phyloP scores from a whole-genome alignment of 1,284 basidiomycete genomes.

The Malassezia dermatis region DNA sequence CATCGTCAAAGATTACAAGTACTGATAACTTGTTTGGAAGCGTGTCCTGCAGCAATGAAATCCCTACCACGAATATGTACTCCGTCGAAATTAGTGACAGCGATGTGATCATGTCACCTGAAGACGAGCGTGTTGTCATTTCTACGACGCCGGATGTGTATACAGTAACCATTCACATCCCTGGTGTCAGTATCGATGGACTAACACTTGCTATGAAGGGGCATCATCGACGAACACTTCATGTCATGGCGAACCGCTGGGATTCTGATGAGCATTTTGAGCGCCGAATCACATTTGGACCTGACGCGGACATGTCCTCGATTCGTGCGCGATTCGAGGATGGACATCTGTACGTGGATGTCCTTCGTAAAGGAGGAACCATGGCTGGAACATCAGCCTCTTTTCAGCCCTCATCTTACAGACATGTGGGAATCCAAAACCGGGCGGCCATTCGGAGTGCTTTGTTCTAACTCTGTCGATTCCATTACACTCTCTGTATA shows the following conservation, averaged over 20 bases:
- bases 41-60: not conserved
- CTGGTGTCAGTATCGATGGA: slow-evolving; percentile 35
- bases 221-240: slow-evolving; percentile 33
- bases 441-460: not conserved
- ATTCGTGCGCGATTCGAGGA: slow-evolving; percentile 16
- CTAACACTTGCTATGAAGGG: slow-evolving; percentile 41
- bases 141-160: slow-evolving; percentile 15
- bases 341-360: slow-evolving; percentile 3
- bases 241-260: slow-evolving; percentile 41
- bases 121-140: not conserved
- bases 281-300: slow-evolving; percentile 31
- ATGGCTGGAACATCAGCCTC: not conserved
- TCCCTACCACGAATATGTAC: not conserved
- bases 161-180: slow-evolving; percentile 24
- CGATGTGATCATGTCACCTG: not conserved
- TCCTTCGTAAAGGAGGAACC: slow-evolving; percentile 1
- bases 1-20: not conserved
- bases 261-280: slow-evolving; percentile 38
- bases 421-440: not conserved
- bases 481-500: not conserved
- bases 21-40: not conserved
- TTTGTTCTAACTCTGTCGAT: not conserved
- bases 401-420: not conserved
- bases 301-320: slow-evolving; percentile 9
- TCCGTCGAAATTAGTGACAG: not conserved